Percentiles rank a stretch among this genome's conserved stretches.
These are phyloP conservation scores for Venturia aucupariae DNA, from an alignment of 2,329 filamentous ascomycete species.

Conservation along the genomic window DNA sequence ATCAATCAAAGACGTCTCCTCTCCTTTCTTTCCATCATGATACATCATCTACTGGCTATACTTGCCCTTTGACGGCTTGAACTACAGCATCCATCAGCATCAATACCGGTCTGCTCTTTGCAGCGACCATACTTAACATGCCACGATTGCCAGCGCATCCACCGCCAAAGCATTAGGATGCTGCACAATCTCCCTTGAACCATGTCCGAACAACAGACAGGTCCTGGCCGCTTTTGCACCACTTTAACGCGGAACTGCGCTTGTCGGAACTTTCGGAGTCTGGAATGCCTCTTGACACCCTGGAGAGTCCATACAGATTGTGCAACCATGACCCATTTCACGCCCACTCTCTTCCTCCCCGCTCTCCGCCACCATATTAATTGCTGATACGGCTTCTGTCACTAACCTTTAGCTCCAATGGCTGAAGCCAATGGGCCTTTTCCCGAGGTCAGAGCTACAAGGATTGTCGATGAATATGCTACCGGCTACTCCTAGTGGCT, in stretches of 20 bases:
- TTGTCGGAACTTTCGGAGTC: neutral
- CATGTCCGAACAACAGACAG: slow-evolving; percentile 6
- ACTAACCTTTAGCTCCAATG: neutral
- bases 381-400: slow-evolving; percentile 5
- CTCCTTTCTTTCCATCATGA: neutral
- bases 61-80: neutral
- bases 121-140: slow-evolving; percentile 7
- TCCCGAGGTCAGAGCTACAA: slow-evolving; percentile 8
- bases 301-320: neutral
- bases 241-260: slow-evolving; percentile 5
- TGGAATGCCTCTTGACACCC: neutral
- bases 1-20: neutral
- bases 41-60: neutral
- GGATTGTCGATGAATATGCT: slow-evolving; percentile 7
- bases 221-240: slow-evolving; percentile 10
- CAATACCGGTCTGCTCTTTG: neutral
- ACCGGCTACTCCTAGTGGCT: slow-evolving; percentile 8
- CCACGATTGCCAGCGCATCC: slow-evolving; percentile 12
- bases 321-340: slow-evolving; percentile 8
- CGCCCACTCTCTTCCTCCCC: slow-evolving; percentile 7
- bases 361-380: slow-evolving; percentile 5
- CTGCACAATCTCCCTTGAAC: slow-evolving; percentile 10
- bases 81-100: neutral
- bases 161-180: slow-evolving; percentile 12
- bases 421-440: slow-evolving; percentile 10